Evolutionary conservation across 2,329 filamentous ascomycete species (phyloP), one percentile per base, ranked within the genome.

Genomic region (Apiospora marii): DNA sequence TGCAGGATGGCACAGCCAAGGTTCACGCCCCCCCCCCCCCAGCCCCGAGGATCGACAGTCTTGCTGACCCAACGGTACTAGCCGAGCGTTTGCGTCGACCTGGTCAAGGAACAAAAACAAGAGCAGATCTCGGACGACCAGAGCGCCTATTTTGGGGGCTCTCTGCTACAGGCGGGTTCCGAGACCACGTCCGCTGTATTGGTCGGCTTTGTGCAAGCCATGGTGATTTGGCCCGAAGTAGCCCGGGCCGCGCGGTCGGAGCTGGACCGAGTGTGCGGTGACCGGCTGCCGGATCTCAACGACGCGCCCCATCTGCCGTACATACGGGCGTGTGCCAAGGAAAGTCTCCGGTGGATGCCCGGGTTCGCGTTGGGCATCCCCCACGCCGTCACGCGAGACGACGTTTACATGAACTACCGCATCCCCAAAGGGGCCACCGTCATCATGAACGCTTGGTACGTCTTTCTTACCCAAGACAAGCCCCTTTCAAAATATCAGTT

Each of bases 301-400:
- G 87, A 90, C 74, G 85, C 84, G 76, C 79, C 84, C 3, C 78
- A 83, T 19, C 79, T 90, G n/a, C 87, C 87, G 0, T 87, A 84
- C 0, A 82, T 89, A 7, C 81, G 87, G 19, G 87, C 87, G 1
- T 86, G 86, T 34, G 80, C 89, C 48, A 89, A 89, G 77, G 88
- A 90, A 79, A 87, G 85, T 22, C 78, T 89, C 37, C 82, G 88
- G 41, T 90, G 87, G 87, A 83, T 86, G 72, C 87, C 87, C 2
- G 70, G 71, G 10, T 58, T 46, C 19, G 10, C 70, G 48, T 72
- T 72, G 80, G 82, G 84, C 46, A 83, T 86, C 10, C 84, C 85
- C 2, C 85, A 86, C 76, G 83, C 84, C 70, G 83, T 84, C n/a
- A 84, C 85, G 71, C 78, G 79, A 4, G 83, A 85, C 34, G 82